Conservation (phyloP, 116 monocot species). For the Trichopus zeylanicus region DNA sequence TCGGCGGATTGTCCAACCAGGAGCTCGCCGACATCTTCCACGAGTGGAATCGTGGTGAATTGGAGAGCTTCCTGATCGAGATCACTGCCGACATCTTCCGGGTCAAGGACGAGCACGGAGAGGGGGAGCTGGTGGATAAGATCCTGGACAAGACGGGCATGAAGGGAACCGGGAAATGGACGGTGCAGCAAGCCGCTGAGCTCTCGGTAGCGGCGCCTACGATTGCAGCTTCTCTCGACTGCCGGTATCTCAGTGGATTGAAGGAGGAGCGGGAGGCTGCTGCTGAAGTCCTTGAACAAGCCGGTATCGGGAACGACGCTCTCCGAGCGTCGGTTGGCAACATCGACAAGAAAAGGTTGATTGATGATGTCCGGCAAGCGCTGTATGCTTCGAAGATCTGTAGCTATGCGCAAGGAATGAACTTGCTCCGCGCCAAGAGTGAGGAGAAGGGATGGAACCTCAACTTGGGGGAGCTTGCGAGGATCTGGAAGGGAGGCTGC, state of each 20-base stretch:
- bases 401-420: conserved; percentile 51
- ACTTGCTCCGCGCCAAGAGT: conserved; percentile 29
- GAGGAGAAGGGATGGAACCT: conserved; percentile 39
- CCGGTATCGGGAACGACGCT: conserved; percentile 15
- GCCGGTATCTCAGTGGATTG: conserved; percentile 10
- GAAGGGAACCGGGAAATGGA: conserved; percentile 13
- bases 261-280: conserved; percentile 13
- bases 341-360: conserved; percentile 26
- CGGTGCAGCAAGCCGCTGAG: conserved; percentile 12
- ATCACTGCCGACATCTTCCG: conserved; percentile 10
- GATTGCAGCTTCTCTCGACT: conserved; percentile 5
- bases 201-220: conserved; percentile 8
- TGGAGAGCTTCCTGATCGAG: conserved; percentile 13
- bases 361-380: conserved; percentile 38
- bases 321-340: not conserved
- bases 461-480: conserved; percentile 33
- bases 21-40: conserved; percentile 9
- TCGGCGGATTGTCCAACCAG: conserved; percentile 6
- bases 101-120: conserved; percentile 7
- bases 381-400: conserved; percentile 46
- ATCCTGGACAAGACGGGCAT: conserved; percentile 13
- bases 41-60: conserved; percentile 9
- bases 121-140: conserved; percentile 12
- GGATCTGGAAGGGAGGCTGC: conserved; percentile 51
- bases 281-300: conserved; percentile 5